These are phyloP conservation scores for Bryoglossum gracile DNA, from an alignment of 495 filamentous ascomycete species.

Conservation along the genomic window DNA sequence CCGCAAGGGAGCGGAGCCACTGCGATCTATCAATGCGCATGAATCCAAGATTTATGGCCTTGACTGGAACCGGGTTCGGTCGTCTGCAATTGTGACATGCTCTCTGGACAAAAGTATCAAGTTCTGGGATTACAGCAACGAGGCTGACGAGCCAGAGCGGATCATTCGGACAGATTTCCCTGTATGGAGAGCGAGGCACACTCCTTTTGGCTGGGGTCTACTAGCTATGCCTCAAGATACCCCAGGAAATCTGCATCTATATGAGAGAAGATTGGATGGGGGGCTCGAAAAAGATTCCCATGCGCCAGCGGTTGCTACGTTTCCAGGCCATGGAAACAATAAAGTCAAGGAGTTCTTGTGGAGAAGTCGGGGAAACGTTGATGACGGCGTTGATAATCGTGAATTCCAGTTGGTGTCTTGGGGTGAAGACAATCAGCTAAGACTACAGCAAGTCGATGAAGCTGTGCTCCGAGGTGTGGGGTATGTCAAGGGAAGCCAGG, in stretches of 20 bases:
- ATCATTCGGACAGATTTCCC: slow-evolving; percentile 77
- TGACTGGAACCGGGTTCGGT: slow-evolving; percentile 79
- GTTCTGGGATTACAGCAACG: slow-evolving; percentile 77
- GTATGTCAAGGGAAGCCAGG: slow-evolving; percentile 59
- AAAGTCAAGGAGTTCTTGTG: slow-evolving; percentile 93
- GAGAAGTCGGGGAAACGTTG: slow-evolving; percentile 69
- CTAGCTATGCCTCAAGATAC: slow-evolving; percentile 88
- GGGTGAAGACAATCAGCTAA: slow-evolving; percentile 78
- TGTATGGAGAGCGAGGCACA: slow-evolving; percentile 89
- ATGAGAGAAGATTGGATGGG: slow-evolving; percentile 41
- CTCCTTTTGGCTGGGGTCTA: slow-evolving; percentile 81
- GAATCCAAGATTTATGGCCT: slow-evolving; percentile 95
- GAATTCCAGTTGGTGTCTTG: slow-evolving; percentile 93
- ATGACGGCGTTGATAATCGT: slow-evolving; percentile 68
- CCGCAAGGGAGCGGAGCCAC: slow-evolving; percentile 67
- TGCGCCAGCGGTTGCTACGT: slow-evolving; percentile 33
- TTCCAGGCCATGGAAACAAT: slow-evolving; percentile 69
- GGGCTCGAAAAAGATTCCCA: slow-evolving; percentile 17
- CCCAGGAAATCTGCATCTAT: slow-evolving; percentile 78
- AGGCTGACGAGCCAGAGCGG: slow-evolving; percentile 58
- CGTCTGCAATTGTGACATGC: slow-evolving; percentile 72
- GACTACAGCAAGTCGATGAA: slow-evolving; percentile 66
- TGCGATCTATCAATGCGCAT: slow-evolving; percentile 81
- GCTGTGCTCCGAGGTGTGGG: slow-evolving; percentile 65
- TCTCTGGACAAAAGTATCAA: slow-evolving; percentile 90